A percentile compares a stretch with the other conserved stretches of the same genome.
These are phyloP conservation scores for Purpureocillium takamizusanense DNA, from an alignment of 2,329 filamentous ascomycete genomes.

Conservation along the genomic window DNA sequence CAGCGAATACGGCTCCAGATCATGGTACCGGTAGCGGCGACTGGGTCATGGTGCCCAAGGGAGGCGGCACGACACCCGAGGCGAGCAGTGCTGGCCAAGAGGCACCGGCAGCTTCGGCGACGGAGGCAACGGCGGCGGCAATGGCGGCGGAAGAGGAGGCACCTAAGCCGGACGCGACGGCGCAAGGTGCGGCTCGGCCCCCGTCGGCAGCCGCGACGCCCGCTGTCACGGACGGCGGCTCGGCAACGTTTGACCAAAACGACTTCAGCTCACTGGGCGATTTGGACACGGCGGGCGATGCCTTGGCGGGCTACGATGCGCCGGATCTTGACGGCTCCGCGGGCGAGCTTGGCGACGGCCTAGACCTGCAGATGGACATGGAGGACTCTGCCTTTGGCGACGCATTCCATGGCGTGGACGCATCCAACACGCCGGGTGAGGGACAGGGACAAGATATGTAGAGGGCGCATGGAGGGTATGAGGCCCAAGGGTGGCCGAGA, in stretches of 20 bases:
- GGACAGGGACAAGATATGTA: conserved; percentile 25
- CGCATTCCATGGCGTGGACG: conserved; percentile 60
- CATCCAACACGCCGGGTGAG: conserved; percentile 25
- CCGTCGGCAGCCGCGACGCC: conserved; percentile 36
- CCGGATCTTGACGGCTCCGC: conserved; percentile 37
- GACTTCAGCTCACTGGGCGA: conserved; percentile 58
- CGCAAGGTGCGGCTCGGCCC: conserved; percentile 21
- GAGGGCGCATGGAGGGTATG: not conserved
- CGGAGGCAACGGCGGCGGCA: conserved; percentile 5
- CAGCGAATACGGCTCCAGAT: conserved; percentile 34
- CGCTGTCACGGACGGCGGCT: conserved; percentile 29
- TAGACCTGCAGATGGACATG: conserved; percentile 58
- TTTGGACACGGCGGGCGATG: conserved; percentile 63
- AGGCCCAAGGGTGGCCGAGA: no score
- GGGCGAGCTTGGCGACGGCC: conserved; percentile 42
- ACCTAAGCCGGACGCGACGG: no score
- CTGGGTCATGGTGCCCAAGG: conserved; percentile 68
- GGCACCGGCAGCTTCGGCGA: not conserved
- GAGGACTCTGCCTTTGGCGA: conserved; percentile 79
- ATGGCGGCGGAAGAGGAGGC: conserved; percentile 6
- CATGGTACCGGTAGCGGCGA: conserved; percentile 50
- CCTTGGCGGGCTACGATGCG: conserved; percentile 57
- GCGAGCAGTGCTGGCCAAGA: conserved; percentile 13
- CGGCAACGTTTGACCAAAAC: conserved; percentile 41
- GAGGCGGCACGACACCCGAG: conserved; percentile 37